A percentile compares a stretch with the other conserved stretches of the same genome.
phyloP scores from a whole-genome alignment of 352 stramenopile genomes.

The Phytophthora hibernalis region DNA sequence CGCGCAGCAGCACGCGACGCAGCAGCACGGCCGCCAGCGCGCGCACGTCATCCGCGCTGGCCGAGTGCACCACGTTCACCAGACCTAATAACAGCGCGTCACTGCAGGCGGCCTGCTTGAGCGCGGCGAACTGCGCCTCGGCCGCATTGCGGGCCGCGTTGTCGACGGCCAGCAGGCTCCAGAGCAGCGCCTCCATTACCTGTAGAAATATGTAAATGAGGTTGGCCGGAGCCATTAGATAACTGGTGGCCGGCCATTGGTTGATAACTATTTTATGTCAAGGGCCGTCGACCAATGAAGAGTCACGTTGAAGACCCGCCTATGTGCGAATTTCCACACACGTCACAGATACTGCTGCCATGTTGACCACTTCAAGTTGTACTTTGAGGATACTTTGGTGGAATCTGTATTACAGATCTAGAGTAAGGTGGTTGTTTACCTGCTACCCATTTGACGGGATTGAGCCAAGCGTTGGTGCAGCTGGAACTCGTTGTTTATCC shows the following conservation, averaged over 20 bases:
- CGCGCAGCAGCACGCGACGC: conserved; percentile 75
- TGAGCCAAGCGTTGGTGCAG: conserved; percentile 13
- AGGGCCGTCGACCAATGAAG: too few species aligned
- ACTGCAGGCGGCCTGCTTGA: conserved; percentile 58
- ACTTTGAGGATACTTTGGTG: too few species aligned
- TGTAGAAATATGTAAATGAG: conserved; percentile 2
- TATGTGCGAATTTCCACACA: too few species aligned
- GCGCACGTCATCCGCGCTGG: conserved; percentile 69
- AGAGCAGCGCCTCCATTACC: conserved; percentile 49
- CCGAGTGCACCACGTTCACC: conserved; percentile 65
- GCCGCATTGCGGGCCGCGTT: conserved; percentile 75
- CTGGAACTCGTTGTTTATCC: conserved; percentile 28
- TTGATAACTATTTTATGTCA: too few species aligned
- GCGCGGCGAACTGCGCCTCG: conserved; percentile 64
- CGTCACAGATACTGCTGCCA: too few species aligned
- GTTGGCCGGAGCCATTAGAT: too few species aligned
- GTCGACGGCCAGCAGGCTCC: conserved; percentile 74
- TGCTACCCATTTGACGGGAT: background rate
- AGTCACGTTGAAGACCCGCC: too few species aligned
- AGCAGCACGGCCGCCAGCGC: conserved; percentile 78
- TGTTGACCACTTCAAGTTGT: too few species aligned
- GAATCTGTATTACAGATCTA: too few species aligned
- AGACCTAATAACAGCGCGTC: conserved; percentile 69
- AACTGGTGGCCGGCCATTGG: too few species aligned
- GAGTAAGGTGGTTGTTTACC: too few species aligned